Evolutionary conservation across 768 basidiomycete genomes (phyloP), one percentile per base, ranked within the genome.

Genomic region (Lenzites betulinus): DNA sequence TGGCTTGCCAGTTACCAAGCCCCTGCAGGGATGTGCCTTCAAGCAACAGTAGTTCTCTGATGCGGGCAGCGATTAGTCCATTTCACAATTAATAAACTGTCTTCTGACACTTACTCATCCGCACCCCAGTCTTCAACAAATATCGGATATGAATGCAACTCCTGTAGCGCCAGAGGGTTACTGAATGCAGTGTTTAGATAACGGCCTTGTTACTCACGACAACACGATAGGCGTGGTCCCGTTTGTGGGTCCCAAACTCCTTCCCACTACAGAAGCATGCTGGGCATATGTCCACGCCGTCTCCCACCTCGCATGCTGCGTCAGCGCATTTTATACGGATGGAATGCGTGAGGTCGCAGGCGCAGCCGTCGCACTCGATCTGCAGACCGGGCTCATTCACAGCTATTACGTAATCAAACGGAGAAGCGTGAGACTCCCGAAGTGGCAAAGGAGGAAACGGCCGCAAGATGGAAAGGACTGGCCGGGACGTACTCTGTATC

Each of bases 71-170:
- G n/a, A 49, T 59, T 9, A 62, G n/a, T 41, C 39, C 36, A 15
- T 2, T 25, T 8, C 15, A 36, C 20, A 7, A 46, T 23, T 3
- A 12, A 15, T 22, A 15, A 35, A 53, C 20, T 39, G 38, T 2
- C 28, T 33, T 42, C 43, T 48, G 33, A 25, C 4, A 78, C 87
- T 74, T 67, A 94, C 93, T 99, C 96, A 73, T 98, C 96, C 9
- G 95, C 96, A 39, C 95, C 96, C 97, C 96, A 98, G 72, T 96
- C 93, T 57, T 89, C 86, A 8, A 88, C 82, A 68, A 97, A 96
- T 69, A 99, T 97, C 2, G 96, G 97, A 74, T 95, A 93, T 8
- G 96, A 94, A 72, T 97, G 93, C 68, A 95, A 83, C 77, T 97
- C 95, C 95, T 95, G 71, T 12, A 52, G 11, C 16, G 53, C 35